Conservation (phyloP, 768 basidiomycete genomes). For the Megacollybia marginata region DNA sequence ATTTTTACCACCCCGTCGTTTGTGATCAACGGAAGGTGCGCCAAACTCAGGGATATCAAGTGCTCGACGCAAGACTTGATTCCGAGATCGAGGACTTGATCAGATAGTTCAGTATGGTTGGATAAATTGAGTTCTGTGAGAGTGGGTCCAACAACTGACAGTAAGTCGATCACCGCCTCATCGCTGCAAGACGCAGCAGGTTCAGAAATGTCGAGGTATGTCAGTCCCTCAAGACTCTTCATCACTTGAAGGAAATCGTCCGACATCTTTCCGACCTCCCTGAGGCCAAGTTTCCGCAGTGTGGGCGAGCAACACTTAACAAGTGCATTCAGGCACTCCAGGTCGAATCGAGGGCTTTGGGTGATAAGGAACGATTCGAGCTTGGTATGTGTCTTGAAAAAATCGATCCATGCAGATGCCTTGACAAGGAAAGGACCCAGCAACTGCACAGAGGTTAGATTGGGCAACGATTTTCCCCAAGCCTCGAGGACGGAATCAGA, state of each 20-base stretch:
- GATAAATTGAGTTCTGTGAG: constrained; percentile 67
- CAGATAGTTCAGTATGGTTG: constrained; percentile 55
- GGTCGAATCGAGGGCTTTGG: constrained; percentile 82
- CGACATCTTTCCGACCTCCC: constrained; percentile 66
- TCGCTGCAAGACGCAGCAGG: constrained; percentile 50
- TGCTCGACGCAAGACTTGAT: constrained; percentile 38
- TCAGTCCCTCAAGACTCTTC: constrained; percentile 38
- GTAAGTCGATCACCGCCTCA: constrained; percentile 45
- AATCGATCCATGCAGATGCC: constrained; percentile 60
- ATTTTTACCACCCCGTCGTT: constrained; percentile 64
- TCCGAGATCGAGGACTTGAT: constrained; percentile 53
- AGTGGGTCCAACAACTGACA: constrained; percentile 44
- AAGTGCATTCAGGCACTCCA: constrained; percentile 55
- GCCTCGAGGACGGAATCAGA: constrained; percentile 49
- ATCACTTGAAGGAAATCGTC: constrained; percentile 59
- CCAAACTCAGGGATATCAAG: constrained; percentile 48
- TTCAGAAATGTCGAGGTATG: constrained; percentile 62
- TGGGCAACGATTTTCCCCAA: constrained; percentile 57
- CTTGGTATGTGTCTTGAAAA: constrained; percentile 57
- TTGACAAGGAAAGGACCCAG: constrained; percentile 86
- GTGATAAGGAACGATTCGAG: constrained; percentile 73
- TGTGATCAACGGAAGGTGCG: constrained; percentile 53
- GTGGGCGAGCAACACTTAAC: constrained; percentile 37
- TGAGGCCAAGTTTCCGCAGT: constrained; percentile 68
- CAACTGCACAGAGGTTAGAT: constrained; percentile 68